These are phyloP conservation scores for Ophiosphaerella korrae DNA, from an alignment of 2,329 filamentous ascomycete genomes.

Conservation along the genomic window DNA sequence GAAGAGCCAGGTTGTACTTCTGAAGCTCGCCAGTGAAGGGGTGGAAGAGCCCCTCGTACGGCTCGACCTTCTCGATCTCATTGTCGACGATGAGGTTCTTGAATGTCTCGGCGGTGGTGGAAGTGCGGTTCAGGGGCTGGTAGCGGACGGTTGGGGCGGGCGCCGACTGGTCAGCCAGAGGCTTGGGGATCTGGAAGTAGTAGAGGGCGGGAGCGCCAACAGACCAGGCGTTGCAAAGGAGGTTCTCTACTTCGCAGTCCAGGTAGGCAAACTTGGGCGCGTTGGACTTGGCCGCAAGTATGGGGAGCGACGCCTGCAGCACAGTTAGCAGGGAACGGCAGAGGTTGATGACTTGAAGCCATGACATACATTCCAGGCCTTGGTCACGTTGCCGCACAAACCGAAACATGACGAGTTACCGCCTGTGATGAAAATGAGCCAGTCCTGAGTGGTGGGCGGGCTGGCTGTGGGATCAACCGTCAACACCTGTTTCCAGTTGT, in stretches of 20 bases:
- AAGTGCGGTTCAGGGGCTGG: slow-evolving; percentile 72
- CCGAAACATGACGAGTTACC: slow-evolving; percentile 81
- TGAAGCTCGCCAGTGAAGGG: slow-evolving; percentile 73
- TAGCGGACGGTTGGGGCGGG: slow-evolving; percentile 68
- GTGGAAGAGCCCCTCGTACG: slow-evolving; percentile 73
- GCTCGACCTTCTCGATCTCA: slow-evolving; percentile 56
- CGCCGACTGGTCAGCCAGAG: slow-evolving; percentile 66
- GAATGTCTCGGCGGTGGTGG: slow-evolving; percentile 68
- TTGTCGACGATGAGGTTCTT: slow-evolving; percentile 65
- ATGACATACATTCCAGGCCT: slow-evolving; percentile 59
- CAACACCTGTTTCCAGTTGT: slow-evolving; percentile 74
- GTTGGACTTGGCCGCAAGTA: slow-evolving; percentile 65
- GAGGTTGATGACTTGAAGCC: no score
- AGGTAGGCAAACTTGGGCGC: slow-evolving; percentile 71
- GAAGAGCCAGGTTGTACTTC: slow-evolving; percentile 65
- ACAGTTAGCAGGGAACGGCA: slow-evolving; percentile 1
- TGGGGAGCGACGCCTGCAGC: slow-evolving; percentile 62
- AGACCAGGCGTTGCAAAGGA: slow-evolving; percentile 78
- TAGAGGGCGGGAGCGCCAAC: slow-evolving; percentile 68
- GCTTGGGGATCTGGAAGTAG: slow-evolving; percentile 65
- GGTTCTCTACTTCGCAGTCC: slow-evolving; percentile 75
- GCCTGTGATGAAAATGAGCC: slow-evolving; percentile 76
- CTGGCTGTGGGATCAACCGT: slow-evolving; percentile 63
- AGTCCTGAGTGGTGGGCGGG: slow-evolving; percentile 69
- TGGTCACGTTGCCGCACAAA: slow-evolving; percentile 67